phyloP scores from a whole-genome alignment of 192 early-diverging fungal species.

The Coemansia sp. region DNA sequence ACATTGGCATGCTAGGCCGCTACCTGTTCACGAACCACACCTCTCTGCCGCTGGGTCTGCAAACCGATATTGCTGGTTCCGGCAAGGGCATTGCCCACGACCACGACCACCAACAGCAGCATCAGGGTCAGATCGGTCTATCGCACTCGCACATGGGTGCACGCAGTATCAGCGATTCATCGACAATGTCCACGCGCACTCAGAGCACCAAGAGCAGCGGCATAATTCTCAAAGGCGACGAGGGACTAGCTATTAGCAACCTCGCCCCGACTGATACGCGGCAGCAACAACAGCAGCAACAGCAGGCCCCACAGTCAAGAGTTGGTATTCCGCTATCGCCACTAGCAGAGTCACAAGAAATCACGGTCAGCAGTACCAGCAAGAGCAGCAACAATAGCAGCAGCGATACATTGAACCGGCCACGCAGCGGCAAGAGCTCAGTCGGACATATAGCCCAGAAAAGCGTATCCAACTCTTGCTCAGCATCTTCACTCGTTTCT shows the following conservation, averaged over 20 bases:
- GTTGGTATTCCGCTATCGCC: conserved; percentile 23
- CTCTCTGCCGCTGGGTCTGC: not conserved
- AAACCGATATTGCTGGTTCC: not conserved
- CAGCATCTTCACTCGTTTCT: not conserved
- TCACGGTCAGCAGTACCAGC: not conserved
- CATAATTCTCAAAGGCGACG: conserved; percentile 10
- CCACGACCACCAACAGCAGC: no score
- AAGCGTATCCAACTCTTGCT: not conserved
- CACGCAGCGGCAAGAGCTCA: not conserved
- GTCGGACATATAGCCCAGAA: not conserved
- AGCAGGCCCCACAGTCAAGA: no score
- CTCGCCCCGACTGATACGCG: not conserved
- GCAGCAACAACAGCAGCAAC: conserved; percentile 5
- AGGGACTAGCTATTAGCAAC: conserved; percentile 25
- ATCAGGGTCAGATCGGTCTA: not conserved
- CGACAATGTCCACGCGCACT: conserved; percentile 6
- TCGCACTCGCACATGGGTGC: conserved; percentile 3
- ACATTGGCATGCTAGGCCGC: conserved; percentile 45
- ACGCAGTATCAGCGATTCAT: conserved; percentile 15
- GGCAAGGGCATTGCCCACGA: no score
- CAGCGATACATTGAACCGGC: conserved; percentile 16
- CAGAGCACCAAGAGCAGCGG: not conserved
- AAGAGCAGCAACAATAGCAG: conserved; percentile 17
- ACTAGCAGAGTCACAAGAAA: conserved; percentile 41
- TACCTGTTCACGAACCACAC: conserved; percentile 32